Evolutionary conservation across 805 yeast genomes (phyloP).

Genomic region (Candida lessepsii): DNA sequence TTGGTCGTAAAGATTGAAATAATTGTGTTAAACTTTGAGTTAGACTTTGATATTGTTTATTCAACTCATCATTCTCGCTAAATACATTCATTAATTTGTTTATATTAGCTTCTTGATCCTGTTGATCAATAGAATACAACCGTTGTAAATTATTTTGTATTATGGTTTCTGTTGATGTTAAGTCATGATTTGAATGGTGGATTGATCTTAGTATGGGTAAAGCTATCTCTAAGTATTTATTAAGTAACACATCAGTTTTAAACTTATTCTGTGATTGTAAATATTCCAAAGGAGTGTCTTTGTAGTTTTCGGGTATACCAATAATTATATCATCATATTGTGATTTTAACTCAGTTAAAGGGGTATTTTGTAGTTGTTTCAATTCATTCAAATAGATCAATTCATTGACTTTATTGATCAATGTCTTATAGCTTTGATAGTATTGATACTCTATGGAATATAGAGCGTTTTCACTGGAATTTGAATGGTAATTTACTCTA

Average conservation of each 20-base stretch:
- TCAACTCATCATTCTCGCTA: constrained; percentile 7
- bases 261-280: constrained; percentile 9
- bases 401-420: constrained; percentile 24
- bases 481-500: constrained; percentile 7
- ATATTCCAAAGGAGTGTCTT: constrained; percentile 1
- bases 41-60: constrained; percentile 5
- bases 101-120: constrained; percentile 12
- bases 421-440: constrained; percentile 21
- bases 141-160: constrained; percentile 12
- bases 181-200: constrained; percentile 26
- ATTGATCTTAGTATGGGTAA: constrained; percentile 35
- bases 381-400: constrained; percentile 30
- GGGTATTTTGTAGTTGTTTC: constrained; percentile 17
- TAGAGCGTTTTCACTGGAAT: constrained; percentile 1
- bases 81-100: constrained; percentile 17
- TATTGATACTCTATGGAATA: constrained; percentile 24
- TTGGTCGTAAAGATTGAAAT: constrained; percentile 17
- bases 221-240: constrained; percentile 25
- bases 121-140: constrained; percentile 11
- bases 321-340: constrained; percentile 16
- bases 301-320: not conserved
- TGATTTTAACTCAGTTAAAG: constrained; percentile 17
- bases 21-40: constrained; percentile 8
- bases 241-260: constrained; percentile 26
- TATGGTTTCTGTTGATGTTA: constrained; percentile 28